A percentile compares a stretch with the other conserved stretches of the same genome.
Evolutionary conservation across 2,329 filamentous ascomycete genomes (phyloP).

Genomic region (Talaromyces sp.): DNA sequence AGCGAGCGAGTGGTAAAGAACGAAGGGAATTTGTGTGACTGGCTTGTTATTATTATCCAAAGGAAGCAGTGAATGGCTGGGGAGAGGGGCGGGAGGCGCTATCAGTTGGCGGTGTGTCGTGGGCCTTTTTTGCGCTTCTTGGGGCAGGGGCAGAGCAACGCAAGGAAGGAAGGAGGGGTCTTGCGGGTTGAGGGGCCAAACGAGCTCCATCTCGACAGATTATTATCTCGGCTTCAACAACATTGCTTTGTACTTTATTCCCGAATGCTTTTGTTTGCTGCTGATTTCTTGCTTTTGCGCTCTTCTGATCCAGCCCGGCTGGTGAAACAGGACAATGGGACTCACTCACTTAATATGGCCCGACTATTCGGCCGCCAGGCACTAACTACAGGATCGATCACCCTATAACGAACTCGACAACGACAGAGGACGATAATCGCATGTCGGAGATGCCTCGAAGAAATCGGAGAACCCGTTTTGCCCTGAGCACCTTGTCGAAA

Average conservation of each 20-base stretch:
- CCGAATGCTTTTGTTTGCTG: neutral
- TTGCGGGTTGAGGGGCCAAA: slow-evolving; percentile 19
- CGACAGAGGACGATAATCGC: slow-evolving; percentile 10
- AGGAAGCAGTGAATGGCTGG: slow-evolving; percentile 15
- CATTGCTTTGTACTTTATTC: neutral
- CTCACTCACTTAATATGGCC: slow-evolving; percentile 11
- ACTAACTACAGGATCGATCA: slow-evolving; percentile 1
- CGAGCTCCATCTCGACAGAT: neutral
- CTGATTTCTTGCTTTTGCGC: slow-evolving; percentile 6
- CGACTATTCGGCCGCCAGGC: slow-evolving; percentile 1
- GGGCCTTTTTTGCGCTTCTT: neutral
- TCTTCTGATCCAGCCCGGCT: neutral
- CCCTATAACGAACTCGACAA: slow-evolving; percentile 14
- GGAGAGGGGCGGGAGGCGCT: slow-evolving; percentile 18
- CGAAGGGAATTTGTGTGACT: slow-evolving; percentile 7
- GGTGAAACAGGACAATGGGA: neutral
- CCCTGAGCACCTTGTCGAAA: neutral
- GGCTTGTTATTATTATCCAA: neutral
- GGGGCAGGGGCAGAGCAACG: slow-evolving; percentile 14
- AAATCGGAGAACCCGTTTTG: neutral
- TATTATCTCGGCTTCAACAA: neutral
- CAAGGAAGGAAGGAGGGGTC: slow-evolving; percentile 17
- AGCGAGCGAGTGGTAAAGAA: slow-evolving; percentile 9
- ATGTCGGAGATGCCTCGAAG: slow-evolving; percentile 8
- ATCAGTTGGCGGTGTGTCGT: slow-evolving; percentile 19